Evolutionary conservation across 2,329 filamentous ascomycete genomes (phyloP), one percentile per base, ranked within the genome.

Genomic region (Botrytis pseudocinerea): DNA sequence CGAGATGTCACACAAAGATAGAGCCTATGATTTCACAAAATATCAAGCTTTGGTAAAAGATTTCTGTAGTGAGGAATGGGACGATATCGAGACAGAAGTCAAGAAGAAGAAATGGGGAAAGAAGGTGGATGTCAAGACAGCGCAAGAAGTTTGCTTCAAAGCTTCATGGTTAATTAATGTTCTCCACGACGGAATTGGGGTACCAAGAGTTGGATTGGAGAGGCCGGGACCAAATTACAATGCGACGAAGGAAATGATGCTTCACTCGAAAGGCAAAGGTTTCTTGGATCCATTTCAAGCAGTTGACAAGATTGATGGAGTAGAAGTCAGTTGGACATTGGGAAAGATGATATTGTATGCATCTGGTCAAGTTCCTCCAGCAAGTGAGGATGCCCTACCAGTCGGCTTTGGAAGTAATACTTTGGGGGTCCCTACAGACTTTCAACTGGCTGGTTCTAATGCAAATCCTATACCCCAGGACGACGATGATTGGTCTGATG

Each of bases 151-250:
- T 2, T 99, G 96, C 82, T 99, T 99, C 87, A 99, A 99, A 82
- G 95, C 96, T 0, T 96, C 94, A 8, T 99, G 97, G 96, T 85
- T 99, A 62, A 97, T 99, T 80, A 99, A 97, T 78, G 91, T 99
- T 79, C 86, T 99, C 6, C 95, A 99, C 79, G 93, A 98, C 75
- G 96, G 96, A 2, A 98, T 99, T 76, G 97, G 96, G 0, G 90
- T 99, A 69, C 97, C 97, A 8, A 89, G 95, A 69, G 86, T 96
- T 9, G 94, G 93, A 0, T 83, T 97, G 22, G 95, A 97, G 77
- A 85, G 89, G 32, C 85, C 87, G 0, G 81, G 83, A 16, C 80
- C 81, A 12, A 84, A 84, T 22, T 85, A 89, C 73, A 97, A 97
- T 80, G 87, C 89, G 16, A 94, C 93, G 1, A 91, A 93, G 76